Conservation (phyloP, 257 asterid species). For the Ligustrum vulgare region DNA sequence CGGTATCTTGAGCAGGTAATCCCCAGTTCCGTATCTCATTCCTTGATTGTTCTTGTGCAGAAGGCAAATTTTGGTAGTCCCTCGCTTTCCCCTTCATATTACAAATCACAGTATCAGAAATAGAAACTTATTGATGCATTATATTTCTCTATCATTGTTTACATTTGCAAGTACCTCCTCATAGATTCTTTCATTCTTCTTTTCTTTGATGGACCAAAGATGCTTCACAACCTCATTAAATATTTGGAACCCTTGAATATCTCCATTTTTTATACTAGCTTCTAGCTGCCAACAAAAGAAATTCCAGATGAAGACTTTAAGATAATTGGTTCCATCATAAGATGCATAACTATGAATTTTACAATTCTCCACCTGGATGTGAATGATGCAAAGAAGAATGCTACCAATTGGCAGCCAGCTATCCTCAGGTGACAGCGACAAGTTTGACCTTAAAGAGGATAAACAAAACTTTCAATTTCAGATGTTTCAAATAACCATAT, state of each 20-base stretch:
- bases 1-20: conserved; percentile 26
- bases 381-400: conserved; percentile 82
- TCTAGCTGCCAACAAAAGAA: conserved; percentile 60
- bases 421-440: conserved; percentile 90
- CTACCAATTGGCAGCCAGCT: conserved; percentile 97
- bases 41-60: conserved; percentile 29
- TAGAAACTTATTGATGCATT: not conserved
- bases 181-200: not conserved
- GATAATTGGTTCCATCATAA: not conserved
- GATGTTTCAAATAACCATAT: not conserved
- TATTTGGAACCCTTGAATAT: conserved; percentile 12
- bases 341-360: conserved; percentile 6
- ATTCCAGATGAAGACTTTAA: conserved; percentile 27
- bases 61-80: conserved; percentile 34
- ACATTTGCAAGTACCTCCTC: not conserved
- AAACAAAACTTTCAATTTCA: not conserved
- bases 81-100: not conserved
- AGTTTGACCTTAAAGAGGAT: conserved; percentile 51
- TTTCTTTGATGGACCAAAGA: conserved; percentile 1
- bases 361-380: conserved; percentile 65
- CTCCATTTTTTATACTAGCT: conserved; percentile 14
- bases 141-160: not conserved
- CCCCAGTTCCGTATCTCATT: conserved; percentile 29
- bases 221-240: conserved; percentile 9
- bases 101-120: not conserved